These are phyloP conservation scores for Cymbopogon citratus DNA, from an alignment of 176 grass and related monocot species.

Conservation along the genomic window DNA sequence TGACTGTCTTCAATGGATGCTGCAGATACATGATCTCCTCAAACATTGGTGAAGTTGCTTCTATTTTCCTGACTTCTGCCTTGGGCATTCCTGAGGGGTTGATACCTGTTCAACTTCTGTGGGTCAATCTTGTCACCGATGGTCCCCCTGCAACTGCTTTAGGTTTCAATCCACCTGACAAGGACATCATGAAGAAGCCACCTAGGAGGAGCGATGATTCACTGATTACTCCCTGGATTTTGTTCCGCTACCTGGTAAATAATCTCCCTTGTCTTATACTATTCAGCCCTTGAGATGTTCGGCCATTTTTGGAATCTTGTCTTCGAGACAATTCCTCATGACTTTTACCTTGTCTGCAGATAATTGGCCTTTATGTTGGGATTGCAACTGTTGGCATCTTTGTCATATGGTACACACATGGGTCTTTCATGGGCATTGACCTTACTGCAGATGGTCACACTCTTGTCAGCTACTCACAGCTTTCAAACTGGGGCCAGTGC, in stretches of 20 bases:
- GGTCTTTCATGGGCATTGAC: conserved; percentile 94
- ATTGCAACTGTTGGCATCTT: conserved; percentile 86
- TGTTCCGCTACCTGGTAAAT: conserved; percentile 90
- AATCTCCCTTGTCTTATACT: not conserved
- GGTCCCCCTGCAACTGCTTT: conserved; percentile 90
- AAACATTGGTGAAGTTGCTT: conserved; percentile 99
- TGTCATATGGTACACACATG: conserved; percentile 93
- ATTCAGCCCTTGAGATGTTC: not conserved
- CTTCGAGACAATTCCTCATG: not conserved
- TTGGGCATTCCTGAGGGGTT: conserved; percentile 95
- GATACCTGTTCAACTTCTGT: conserved; percentile 96
- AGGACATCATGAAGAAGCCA: conserved; percentile 98
- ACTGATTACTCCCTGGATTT: conserved; percentile 90
- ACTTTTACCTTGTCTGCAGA: conserved; percentile 9
- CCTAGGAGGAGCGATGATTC: conserved; percentile 83
- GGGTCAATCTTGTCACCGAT: conserved; percentile 97
- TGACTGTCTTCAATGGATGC: conserved; percentile 27
- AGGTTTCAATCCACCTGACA: conserved; percentile 96
- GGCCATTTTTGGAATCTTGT: not conserved
- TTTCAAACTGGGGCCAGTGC: conserved; percentile 93
- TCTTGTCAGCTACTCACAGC: conserved; percentile 85
- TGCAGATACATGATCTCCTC: conserved; percentile 98
- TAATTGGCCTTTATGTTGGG: conserved; percentile 81
- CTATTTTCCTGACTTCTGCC: conserved; percentile 87
- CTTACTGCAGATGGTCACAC: conserved; percentile 82